Evolutionary conservation across 306 rosid species (phyloP).

Genomic region (Pyrus betulifolia): DNA sequence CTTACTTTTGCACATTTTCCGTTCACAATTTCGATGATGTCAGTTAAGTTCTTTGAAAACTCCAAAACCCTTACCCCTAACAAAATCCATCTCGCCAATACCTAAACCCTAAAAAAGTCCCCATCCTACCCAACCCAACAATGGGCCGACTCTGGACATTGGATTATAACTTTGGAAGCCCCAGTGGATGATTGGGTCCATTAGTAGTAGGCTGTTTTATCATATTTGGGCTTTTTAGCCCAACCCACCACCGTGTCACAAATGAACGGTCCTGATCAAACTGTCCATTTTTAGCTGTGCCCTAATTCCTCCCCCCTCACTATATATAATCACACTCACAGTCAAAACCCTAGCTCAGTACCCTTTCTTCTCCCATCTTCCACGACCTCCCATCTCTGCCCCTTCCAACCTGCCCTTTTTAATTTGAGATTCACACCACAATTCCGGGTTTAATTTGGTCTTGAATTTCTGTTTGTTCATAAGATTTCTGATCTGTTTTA

Average conservation of each 20-base stretch:
- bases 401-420: not conserved
- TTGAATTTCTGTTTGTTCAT: not conserved
- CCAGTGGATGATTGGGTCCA: not conserved
- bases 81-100: not conserved
- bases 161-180: not conserved
- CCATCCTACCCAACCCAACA: too few species aligned
- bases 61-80: too few species aligned
- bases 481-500: not conserved
- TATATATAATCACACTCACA: conserved; percentile 4
- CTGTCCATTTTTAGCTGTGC: not conserved
- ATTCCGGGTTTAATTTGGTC: not conserved
- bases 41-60: too few species aligned
- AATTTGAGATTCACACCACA: not conserved
- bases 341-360: not conserved
- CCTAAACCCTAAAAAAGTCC: too few species aligned
- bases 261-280: conserved; percentile 6
- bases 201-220: not conserved
- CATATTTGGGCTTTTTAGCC: not conserved
- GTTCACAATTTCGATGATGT: too few species aligned
- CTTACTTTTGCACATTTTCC: too few species aligned
- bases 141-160: not conserved
- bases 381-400: not conserved
- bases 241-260: not conserved
- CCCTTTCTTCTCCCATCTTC: not conserved
- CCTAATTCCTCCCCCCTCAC: not conserved